These are phyloP conservation scores for Emericellopsis atlantica DNA, from an alignment of 2,329 filamentous ascomycete species.

Conservation along the genomic window DNA sequence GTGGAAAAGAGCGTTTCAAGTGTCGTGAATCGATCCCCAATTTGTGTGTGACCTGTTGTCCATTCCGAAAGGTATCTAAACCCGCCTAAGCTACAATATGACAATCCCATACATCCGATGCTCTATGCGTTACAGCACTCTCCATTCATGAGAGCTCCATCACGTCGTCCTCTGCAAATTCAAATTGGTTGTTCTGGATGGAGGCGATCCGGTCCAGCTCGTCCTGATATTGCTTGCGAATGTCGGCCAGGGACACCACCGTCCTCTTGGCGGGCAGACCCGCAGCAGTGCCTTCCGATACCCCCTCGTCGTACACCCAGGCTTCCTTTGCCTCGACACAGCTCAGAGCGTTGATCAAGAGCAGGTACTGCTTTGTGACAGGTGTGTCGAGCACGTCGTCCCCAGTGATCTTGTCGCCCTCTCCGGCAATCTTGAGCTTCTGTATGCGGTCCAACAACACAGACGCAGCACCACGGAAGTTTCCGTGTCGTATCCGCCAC, in stretches of 20 bases:
- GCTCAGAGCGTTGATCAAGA: conserved; percentile 83
- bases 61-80: neutral
- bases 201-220: conserved; percentile 82
- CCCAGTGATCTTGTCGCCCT: conserved; percentile 41
- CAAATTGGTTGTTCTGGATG: conserved; percentile 82
- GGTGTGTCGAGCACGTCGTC: conserved; percentile 49
- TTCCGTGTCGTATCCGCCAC: conserved; percentile 71
- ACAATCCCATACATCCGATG: neutral
- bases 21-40: no score
- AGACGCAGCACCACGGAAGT: conserved; percentile 70
- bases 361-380: conserved; percentile 66
- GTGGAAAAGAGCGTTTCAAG: neutral
- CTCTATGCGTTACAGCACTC: conserved; percentile 2
- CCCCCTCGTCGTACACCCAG: conserved; percentile 51
- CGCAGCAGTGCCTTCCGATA: conserved; percentile 10
- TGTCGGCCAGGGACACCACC: conserved; percentile 74
- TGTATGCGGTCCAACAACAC: conserved; percentile 51
- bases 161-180: conserved; percentile 46
- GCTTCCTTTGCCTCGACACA: conserved; percentile 71
- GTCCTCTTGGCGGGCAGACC: conserved; percentile 41
- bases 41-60: no score
- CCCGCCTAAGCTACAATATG: neutral
- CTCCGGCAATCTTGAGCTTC: conserved; percentile 44
- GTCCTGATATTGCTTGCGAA: conserved; percentile 78
- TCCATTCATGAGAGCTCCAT: conserved; percentile 35